Evolutionary conservation across 176 grass and related monocot genomes (phyloP).

Genomic region (Paspalum notatum): DNA sequence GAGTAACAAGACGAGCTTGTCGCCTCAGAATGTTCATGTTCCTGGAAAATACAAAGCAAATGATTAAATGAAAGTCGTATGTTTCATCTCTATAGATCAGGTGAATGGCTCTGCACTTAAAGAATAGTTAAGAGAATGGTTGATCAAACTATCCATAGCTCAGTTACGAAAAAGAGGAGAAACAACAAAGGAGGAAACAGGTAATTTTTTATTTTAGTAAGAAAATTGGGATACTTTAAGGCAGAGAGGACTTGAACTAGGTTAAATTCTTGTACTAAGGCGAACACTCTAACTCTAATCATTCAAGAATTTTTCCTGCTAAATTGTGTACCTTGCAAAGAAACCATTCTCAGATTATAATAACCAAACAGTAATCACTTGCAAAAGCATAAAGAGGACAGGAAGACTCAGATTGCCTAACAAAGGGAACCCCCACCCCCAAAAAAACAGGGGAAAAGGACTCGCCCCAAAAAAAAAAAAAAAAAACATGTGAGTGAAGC

Average conservation of each 20-base stretch:
- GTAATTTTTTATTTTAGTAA: neutral
- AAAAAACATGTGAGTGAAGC: conserved; percentile 12
- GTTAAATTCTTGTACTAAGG: too few species aligned
- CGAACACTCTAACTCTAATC: too few species aligned
- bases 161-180: neutral
- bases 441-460: too few species aligned
- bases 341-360: too few species aligned
- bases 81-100: neutral
- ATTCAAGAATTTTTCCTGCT: too few species aligned
- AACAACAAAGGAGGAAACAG: neutral
- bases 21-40: conserved; percentile 87
- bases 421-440: too few species aligned
- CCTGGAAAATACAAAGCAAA: conserved; percentile 60
- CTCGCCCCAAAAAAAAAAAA: too few species aligned
- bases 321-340: neutral
- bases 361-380: too few species aligned
- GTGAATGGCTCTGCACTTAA: conserved; percentile 4
- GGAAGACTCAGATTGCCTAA: too few species aligned
- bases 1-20: conserved; percentile 58
- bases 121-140: conserved; percentile 16
- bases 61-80: conserved; percentile 10
- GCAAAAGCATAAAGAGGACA: too few species aligned
- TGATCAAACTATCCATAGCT: neutral
- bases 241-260: too few species aligned
- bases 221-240: neutral